Evolutionary conservation across 1,284 basidiomycete species (phyloP).

Genomic region (Rhodotorula glutinis): DNA sequence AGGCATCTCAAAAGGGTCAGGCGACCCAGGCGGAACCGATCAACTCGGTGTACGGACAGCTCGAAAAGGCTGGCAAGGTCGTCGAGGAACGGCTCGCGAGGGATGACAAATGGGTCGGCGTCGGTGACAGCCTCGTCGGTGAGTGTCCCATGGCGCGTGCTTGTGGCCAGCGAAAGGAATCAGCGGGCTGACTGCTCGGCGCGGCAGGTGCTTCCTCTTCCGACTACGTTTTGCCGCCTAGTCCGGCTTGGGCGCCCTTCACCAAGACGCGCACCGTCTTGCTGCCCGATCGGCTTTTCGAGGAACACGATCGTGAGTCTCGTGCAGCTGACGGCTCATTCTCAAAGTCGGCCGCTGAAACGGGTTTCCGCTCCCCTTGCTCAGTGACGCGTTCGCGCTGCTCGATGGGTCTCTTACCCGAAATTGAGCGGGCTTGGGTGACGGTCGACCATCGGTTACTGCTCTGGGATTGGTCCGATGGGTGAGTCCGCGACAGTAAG

Average conservation of each 20-base stretch:
- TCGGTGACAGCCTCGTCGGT: slow-evolving; percentile 34
- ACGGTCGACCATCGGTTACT: slow-evolving; percentile 91
- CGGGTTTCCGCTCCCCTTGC: no score
- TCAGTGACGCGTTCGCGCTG: slow-evolving; percentile 38
- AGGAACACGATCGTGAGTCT: slow-evolving; percentile 69
- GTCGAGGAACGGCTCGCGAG: slow-evolving; percentile 29
- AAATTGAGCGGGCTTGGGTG: slow-evolving; percentile 93
- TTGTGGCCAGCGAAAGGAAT: no score
- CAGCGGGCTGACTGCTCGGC: no score
- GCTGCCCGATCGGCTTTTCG: slow-evolving; percentile 78
- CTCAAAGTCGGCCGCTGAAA: no score
- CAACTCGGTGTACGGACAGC: slow-evolving; percentile 23
- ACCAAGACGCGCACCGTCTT: slow-evolving; percentile 69
- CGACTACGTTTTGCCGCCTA: slow-evolving; percentile 68
- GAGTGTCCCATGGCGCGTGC: not conserved
- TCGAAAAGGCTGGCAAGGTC: slow-evolving; percentile 29
- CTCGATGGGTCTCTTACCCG: slow-evolving; percentile 83
- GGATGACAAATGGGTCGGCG: slow-evolving; percentile 23
- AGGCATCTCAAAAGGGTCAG: not conserved
- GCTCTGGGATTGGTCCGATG: slow-evolving; percentile 94
- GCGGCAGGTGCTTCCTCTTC: slow-evolving; percentile 37
- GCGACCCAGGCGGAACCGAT: not conserved
- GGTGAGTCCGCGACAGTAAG: slow-evolving; percentile 52
- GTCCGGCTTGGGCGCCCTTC: slow-evolving; percentile 74
- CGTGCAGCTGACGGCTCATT: not conserved